Percentiles rank a stretch among this genome's conserved stretches.
Conservation (phyloP, 306 rosid genomes). For the Myrica gale region DNA sequence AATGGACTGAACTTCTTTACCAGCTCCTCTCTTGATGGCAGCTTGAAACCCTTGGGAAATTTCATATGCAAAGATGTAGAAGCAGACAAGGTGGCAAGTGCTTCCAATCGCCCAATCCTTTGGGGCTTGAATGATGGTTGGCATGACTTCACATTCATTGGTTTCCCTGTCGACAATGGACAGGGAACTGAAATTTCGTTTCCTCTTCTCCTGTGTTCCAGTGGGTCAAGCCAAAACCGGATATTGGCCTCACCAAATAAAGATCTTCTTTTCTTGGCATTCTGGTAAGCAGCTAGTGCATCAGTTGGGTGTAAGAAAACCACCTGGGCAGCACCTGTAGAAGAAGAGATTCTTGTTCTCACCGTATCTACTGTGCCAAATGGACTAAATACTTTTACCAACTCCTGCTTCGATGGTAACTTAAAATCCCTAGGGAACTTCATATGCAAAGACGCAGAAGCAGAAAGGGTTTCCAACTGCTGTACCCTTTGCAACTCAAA, state of each 20-base stretch:
- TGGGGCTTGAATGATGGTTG: slow-evolving; percentile 19
- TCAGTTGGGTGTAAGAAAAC: slow-evolving; percentile 30
- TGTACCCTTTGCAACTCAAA: slow-evolving; percentile 22
- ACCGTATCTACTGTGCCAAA: slow-evolving; percentile 41
- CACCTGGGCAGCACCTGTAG: slow-evolving; percentile 34
- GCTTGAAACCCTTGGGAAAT: slow-evolving; percentile 37
- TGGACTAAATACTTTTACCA: slow-evolving; percentile 37
- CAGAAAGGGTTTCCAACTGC: slow-evolving; percentile 8
- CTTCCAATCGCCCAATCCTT: slow-evolving; percentile 13
- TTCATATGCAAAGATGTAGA: slow-evolving; percentile 32
- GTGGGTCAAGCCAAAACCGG: slow-evolving; percentile 42
- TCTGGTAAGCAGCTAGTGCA: slow-evolving; percentile 36
- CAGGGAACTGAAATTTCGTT: not conserved
- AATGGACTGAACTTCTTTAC: slow-evolving; percentile 40
- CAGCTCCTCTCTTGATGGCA: slow-evolving; percentile 36
- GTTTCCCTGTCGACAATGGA: not conserved
- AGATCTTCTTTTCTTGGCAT: slow-evolving; percentile 35
- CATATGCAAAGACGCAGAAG: slow-evolving; percentile 27
- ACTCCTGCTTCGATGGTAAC: slow-evolving; percentile 33
- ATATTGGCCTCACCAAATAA: slow-evolving; percentile 31
- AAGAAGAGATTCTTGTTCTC: slow-evolving; percentile 24
- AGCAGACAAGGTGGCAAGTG: slow-evolving; percentile 15
- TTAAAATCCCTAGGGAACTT: slow-evolving; percentile 40
- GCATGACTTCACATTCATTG: not conserved
- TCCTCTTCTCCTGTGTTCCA: slow-evolving; percentile 30